A percentile compares a stretch with the other conserved stretches of the same genome.
Evolutionary conservation across 2,329 filamentous ascomycete species (phyloP).

Genomic region (Xylariaceae sp.): DNA sequence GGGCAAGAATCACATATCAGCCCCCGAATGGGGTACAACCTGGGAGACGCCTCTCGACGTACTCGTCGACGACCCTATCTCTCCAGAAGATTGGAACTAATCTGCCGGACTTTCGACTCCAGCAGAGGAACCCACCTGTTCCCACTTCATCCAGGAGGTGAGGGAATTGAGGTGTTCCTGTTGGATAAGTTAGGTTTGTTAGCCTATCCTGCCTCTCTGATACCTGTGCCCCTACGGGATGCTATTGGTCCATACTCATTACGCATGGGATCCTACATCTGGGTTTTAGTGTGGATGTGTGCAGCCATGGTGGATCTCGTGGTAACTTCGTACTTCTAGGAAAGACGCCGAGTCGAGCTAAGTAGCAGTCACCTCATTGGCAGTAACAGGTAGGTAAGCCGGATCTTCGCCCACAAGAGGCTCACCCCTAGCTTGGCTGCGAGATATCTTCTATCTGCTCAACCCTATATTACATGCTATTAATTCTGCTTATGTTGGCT

Average conservation of each 20-base stretch:
- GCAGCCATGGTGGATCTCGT: constrained; percentile 10
- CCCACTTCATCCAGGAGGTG: not conserved
- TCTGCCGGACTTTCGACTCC: not conserved
- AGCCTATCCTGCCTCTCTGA: not conserved
- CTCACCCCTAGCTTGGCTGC: not conserved
- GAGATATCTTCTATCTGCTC: not conserved
- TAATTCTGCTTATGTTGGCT: not conserved
- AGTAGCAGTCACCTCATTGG: constrained; percentile 12
- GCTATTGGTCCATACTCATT: constrained; percentile 1
- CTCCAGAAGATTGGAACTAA: constrained; percentile 1
- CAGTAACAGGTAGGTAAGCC: not conserved
- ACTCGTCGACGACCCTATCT: constrained; percentile 8
- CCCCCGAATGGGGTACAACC: constrained; percentile 2
- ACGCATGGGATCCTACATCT: constrained; percentile 8
- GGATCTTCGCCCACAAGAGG: not conserved
- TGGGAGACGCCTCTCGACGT: constrained; percentile 4
- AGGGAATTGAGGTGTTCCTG: not conserved
- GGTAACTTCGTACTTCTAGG: not conserved
- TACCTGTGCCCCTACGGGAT: constrained; percentile 9
- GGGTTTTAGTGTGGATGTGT: constrained; percentile 7
- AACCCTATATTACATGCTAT: not conserved
- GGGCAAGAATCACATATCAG: not conserved
- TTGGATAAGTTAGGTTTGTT: not conserved
- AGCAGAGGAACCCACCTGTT: constrained; percentile 17
- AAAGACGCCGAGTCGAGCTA: not conserved